phyloP scores from a whole-genome alignment of 208 protist species.

The Trypanosoma brucei region DNA sequence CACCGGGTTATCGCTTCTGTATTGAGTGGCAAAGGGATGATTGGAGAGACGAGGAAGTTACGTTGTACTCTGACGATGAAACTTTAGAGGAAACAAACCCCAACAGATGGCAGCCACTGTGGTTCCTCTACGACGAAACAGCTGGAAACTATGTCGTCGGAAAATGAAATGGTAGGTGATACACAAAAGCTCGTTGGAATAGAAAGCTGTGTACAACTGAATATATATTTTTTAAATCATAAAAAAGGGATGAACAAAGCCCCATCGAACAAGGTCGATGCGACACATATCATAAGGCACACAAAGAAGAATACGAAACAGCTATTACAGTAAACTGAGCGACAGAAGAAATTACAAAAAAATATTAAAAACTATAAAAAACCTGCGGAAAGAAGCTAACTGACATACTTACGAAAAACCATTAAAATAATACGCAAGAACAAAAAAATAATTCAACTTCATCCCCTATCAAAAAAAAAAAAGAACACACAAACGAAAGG shows the following conservation, averaged over 20 bases:
- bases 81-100: constrained; percentile 56
- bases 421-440: constrained; percentile 5
- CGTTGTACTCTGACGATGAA: constrained; percentile 71
- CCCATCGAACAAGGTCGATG: too few species aligned
- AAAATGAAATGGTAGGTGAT: constrained; percentile 20
- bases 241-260: too few species aligned
- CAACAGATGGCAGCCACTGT: constrained; percentile 82
- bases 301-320: too few species aligned
- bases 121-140: constrained; percentile 45
- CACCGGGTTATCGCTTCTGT: constrained; percentile 20
- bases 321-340: too few species aligned
- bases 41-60: constrained; percentile 73
- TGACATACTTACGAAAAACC: constrained; percentile 11
- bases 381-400: neutral
- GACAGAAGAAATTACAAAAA: too few species aligned
- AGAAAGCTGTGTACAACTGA: neutral
- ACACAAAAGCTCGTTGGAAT: constrained; percentile 10
- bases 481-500: constrained; percentile 9
- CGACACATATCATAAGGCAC: too few species aligned
- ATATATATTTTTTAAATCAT: too few species aligned
- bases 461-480: neutral
- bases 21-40: constrained; percentile 81
- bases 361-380: too few species aligned
- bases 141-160: constrained; percentile 27
- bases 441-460: neutral